Evolutionary conservation across 2,329 filamentous ascomycete genomes (phyloP), one percentile per base, ranked within the genome.

Genomic region (Talaromyces islandicus): DNA sequence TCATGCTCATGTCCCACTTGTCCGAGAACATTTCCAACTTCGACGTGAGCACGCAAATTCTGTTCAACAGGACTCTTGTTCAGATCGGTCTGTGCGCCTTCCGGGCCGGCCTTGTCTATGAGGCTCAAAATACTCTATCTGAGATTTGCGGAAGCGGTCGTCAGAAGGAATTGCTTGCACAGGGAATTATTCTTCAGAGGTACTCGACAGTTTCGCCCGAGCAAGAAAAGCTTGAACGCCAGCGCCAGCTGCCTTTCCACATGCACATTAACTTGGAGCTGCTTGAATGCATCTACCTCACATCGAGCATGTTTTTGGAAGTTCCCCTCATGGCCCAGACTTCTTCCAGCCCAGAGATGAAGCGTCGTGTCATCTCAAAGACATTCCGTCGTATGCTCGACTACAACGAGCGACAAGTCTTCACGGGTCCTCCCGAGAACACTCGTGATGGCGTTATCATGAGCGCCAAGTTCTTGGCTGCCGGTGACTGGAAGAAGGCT

Each of bases 191-290:
- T 83, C 94, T 99, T 76, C 94, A 99, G 81, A 87, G 94, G 68
- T 99, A 92, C 80, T 93, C 86, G 70, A 92, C 96, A 71, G 94
- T 99, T 63, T 94, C 92, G 38, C 94, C 94, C 19, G 94, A 99
- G 79, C 94, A 99, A 78, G 94, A 99, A 81, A 90, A 93, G 66
- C 85, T 97, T 43, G 94, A 99, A 82, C 91, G 94, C 75, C 93
- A 97, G 80, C 88, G 94, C 70, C 94, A 99, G 80, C 85, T 99
- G 67, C 94, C 94, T 41, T 99, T 99, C 88, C 94, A 99, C 82
- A 97, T 99, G 92, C 94, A 99, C 84, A 99, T 99, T 83, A 99
- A 99, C 83, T 85, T 99, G 57, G 94, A 99, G 77, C 86, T 99
- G 59, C 85, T 99, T 43, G 94, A 99, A 81, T 97, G 94, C 72